Evolutionary conservation across 371 early-diverging fungal genomes (phyloP), one percentile per base, ranked within the genome.

Genomic region (Mortierella sp.): DNA sequence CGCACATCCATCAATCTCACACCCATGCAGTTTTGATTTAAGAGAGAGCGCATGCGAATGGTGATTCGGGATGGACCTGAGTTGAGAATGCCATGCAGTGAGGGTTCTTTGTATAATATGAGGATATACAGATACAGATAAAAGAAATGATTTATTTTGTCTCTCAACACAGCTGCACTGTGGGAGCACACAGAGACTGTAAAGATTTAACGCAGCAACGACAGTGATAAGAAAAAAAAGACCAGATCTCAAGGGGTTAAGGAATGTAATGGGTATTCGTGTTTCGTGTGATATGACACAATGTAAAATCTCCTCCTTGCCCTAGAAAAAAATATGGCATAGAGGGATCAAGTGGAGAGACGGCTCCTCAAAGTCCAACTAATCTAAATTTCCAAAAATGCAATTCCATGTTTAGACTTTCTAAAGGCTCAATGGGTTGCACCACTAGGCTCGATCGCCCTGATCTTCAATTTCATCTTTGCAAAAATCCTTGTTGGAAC

Each of bases 361-460:
- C 51, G 15, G 5, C 17, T 8, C 15, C 22, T 19, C 17, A 23
- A 56, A 7, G 28, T 26, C 23, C 32, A 4, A 28, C 31, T 26
- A 10, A 29, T 7, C 31, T 56, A n/a, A 32, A 31, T 13, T 19
- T 3, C 3, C 22, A 5, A 17, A n/a, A n/a, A n/a, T n/a, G n/a
- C n/a, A n/a, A n/a, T n/a, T 60, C 35, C 23, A 8, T 43, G 3
- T 26, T 43, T 83, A 90, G 92, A 92, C 72, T 90, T 87, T 73
- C 83, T 92, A 37, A 90, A 91, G 70, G 88, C 91, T 19, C 91
- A 91, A 84, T 90, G 91, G 91, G 91, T 91, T 34, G 92, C 92
- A 45, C 91, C 92, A 37, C 75, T 92, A 51, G 90, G 91, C n/a
- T 88, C 91, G 51, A 86, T 88, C 23, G 89, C 92, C 15, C 81